These are phyloP conservation scores for Boletus pseudopeckii DNA, from an alignment of 768 basidiomycete species.

Conservation along the genomic window DNA sequence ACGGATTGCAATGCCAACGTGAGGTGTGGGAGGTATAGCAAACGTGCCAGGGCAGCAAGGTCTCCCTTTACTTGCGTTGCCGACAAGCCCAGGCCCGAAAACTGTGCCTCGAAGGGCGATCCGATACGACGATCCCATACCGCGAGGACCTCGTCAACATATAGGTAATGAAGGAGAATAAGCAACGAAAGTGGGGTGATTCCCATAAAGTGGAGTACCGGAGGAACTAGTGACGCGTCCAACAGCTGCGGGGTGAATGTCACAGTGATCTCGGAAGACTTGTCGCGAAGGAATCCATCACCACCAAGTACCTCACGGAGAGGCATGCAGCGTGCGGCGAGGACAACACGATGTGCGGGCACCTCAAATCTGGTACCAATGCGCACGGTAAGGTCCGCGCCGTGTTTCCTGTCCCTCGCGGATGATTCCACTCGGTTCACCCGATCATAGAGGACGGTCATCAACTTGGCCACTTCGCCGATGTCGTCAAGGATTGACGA, in stretches of 20 bases:
- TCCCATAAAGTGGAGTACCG: constrained; percentile 40
- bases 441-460: constrained; percentile 6
- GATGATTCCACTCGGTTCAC: neutral
- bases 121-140: constrained; percentile 79
- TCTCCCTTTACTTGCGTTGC: constrained; percentile 57
- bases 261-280: constrained; percentile 31
- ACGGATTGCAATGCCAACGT: constrained; percentile 53
- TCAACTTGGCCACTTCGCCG: constrained; percentile 27
- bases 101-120: constrained; percentile 38
- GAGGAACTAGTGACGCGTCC: neutral
- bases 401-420: constrained; percentile 36
- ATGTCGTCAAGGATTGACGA: constrained; percentile 36
- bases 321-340: constrained; percentile 54
- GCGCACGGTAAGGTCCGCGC: constrained; percentile 61
- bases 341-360: constrained; percentile 64
- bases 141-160: constrained; percentile 78
- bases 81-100: constrained; percentile 40
- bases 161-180: constrained; percentile 80
- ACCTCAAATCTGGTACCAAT: constrained; percentile 44
- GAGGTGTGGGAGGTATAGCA: constrained; percentile 59
- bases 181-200: constrained; percentile 66
- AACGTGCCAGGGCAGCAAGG: constrained; percentile 52
- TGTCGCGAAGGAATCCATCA: constrained; percentile 25
- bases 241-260: constrained; percentile 12
- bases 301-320: constrained; percentile 45